These are phyloP conservation scores for Cordyceps javanica DNA, from an alignment of 2,329 filamentous ascomycete genomes.

Conservation along the genomic window DNA sequence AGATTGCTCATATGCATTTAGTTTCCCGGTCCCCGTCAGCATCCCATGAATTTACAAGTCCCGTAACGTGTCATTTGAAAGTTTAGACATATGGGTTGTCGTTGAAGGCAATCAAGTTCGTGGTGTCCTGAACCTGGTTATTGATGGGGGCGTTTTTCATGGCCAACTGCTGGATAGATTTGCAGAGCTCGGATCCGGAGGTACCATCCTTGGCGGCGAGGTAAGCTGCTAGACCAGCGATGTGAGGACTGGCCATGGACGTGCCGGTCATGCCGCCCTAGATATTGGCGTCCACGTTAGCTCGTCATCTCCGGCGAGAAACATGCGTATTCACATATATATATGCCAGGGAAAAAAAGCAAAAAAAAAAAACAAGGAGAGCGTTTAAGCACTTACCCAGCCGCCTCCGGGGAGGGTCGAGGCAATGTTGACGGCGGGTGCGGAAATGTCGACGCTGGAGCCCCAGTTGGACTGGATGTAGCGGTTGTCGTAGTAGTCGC, in stretches of 20 bases:
- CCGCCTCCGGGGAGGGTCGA: constrained; percentile 34
- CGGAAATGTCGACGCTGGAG: constrained; percentile 39
- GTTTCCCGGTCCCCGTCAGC: no score
- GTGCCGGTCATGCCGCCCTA: constrained; percentile 17
- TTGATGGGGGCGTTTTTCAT: not conserved
- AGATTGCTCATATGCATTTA: no score
- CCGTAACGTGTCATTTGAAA: no score
- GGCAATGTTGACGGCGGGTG: constrained; percentile 40
- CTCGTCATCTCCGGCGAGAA: no score
- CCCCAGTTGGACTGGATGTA: constrained; percentile 48
- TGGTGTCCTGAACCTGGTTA: not conserved
- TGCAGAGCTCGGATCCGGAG: constrained; percentile 1
- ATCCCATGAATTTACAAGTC: no score
- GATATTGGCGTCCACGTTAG: not conserved
- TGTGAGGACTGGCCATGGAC: constrained; percentile 18
- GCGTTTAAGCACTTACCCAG: no score
- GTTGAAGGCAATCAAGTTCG: constrained; percentile 12
- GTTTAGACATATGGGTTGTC: no score
- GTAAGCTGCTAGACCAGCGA: constrained; percentile 18
- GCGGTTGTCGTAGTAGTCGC: constrained; percentile 35
- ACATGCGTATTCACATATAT: no score
- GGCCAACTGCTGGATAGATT: not conserved
- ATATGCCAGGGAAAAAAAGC: not conserved
- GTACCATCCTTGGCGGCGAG: constrained; percentile 6
- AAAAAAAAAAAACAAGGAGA: not conserved